phyloP scores from a whole-genome alignment of 306 rosid species.

The Hippophae tibetana region DNA sequence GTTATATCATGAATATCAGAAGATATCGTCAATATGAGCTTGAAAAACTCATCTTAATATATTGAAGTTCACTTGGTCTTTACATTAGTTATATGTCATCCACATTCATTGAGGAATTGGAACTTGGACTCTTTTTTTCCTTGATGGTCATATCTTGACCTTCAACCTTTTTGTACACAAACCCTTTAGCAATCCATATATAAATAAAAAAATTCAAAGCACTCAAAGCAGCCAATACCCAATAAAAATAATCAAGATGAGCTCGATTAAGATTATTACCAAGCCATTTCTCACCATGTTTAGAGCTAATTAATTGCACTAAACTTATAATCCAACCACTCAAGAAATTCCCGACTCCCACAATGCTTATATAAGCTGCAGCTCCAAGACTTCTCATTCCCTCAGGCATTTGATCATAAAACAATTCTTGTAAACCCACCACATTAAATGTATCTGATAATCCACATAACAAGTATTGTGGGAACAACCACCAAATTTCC shows the following conservation, averaged over 20 bases:
- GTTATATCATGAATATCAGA: too few relatives aligned
- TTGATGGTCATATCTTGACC: too few relatives aligned
- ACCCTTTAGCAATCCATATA: conserved; percentile 12
- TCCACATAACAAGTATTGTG: conserved; percentile 41
- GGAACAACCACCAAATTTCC: conserved; percentile 54
- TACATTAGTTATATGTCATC: too few relatives aligned
- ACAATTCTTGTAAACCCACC: conserved; percentile 56
- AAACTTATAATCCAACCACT: conserved; percentile 18
- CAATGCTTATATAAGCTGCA: conserved; percentile 35
- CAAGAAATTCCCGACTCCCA: conserved; percentile 42
- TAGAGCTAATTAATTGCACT: too few relatives aligned
- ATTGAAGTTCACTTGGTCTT: too few relatives aligned
- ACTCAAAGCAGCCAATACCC: conserved; percentile 38
- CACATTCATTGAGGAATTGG: too few relatives aligned
- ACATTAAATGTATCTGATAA: conserved; percentile 31
- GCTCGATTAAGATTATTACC: conserved; percentile 38
- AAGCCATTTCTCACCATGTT: conserved; percentile 28
- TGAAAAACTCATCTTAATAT: too few relatives aligned
- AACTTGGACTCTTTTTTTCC: too few relatives aligned
- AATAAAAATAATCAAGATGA: conserved; percentile 50
- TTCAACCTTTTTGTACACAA: conserved; percentile 1
- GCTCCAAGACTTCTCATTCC: conserved; percentile 48
- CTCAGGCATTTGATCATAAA: conserved; percentile 47
- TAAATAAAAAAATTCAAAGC: conserved; percentile 16
- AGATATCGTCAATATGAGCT: too few relatives aligned